Percentiles rank a stretch among this genome's conserved stretches.
Conservation (phyloP, 176 grass and related monocot species). For the Phoenix dactylifera region DNA sequence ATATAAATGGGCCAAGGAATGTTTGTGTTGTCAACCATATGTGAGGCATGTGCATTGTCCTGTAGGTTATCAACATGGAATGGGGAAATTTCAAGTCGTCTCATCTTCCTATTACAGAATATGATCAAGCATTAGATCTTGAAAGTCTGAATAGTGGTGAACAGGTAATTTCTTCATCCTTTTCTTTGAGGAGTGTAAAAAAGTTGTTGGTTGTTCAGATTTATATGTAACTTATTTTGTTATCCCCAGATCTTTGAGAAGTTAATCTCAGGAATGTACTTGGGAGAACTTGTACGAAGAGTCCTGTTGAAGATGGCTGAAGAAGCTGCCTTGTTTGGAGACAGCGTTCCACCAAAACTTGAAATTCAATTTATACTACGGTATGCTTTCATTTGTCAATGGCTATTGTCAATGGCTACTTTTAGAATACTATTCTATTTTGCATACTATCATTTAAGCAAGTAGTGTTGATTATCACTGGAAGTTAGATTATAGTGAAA, state of each 20-base stretch:
- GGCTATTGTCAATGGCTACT: neutral
- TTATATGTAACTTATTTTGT: neutral
- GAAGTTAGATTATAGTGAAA: too few relatives aligned
- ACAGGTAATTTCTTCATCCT: neutral
- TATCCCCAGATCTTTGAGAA: constrained; percentile 61
- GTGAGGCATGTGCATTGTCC: neutral
- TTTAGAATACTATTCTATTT: neutral
- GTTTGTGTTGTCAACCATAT: too few relatives aligned
- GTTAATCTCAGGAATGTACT: constrained; percentile 88
- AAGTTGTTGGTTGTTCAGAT: neutral
- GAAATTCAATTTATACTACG: constrained; percentile 50
- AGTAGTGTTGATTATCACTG: too few relatives aligned
- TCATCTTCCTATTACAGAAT: constrained; percentile 14
- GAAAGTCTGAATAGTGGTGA: constrained; percentile 1
- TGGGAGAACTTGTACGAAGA: constrained; percentile 69
- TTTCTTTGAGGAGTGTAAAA: too few relatives aligned
- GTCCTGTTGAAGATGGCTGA: constrained; percentile 53
- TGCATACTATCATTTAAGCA: too few relatives aligned
- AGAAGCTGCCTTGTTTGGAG: constrained; percentile 50
- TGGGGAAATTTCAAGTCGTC: constrained; percentile 13
- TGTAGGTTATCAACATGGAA: constrained; percentile 18
- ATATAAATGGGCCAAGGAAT: too few relatives aligned
- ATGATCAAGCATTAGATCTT: constrained; percentile 8
- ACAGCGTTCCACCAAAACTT: constrained; percentile 40
- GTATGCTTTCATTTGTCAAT: constrained; percentile 18